A percentile compares a stretch with the other conserved stretches of the same genome.
These are phyloP conservation scores for Rosa rugosa DNA, from an alignment of 306 rosid genomes.

Conservation along the genomic window DNA sequence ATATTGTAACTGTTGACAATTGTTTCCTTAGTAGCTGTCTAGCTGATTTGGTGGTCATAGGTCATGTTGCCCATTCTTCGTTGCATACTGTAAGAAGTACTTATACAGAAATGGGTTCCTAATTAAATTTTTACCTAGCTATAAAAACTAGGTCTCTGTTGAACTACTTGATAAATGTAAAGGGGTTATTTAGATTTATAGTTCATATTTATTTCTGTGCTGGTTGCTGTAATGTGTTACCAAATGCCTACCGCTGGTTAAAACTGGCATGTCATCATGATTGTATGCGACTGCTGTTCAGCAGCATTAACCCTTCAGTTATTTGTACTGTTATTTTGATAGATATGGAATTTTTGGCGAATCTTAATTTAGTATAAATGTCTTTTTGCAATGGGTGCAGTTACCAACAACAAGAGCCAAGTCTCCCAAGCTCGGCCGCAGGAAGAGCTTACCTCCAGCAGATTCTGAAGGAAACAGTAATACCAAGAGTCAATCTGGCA, in stretches of 20 bases:
- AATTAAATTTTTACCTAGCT: background rate
- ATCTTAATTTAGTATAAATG: slow-evolving; percentile 5
- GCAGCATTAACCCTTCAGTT: background rate
- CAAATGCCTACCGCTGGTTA: background rate
- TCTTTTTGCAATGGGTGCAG: slow-evolving; percentile 44
- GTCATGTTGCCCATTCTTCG: background rate
- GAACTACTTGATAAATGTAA: background rate
- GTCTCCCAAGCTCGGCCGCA: slow-evolving; percentile 98
- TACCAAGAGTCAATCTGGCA: slow-evolving; percentile 41
- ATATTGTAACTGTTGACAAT: background rate
- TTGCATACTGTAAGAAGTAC: background rate
- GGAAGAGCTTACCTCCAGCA: slow-evolving; percentile 49
- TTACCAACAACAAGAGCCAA: slow-evolving; percentile 96
- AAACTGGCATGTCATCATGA: background rate
- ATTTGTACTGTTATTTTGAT: background rate
- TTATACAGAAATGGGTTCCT: background rate
- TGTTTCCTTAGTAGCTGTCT: background rate
- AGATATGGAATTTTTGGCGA: slow-evolving; percentile 10
- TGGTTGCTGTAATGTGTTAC: background rate
- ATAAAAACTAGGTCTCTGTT: background rate
- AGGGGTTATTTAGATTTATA: background rate
- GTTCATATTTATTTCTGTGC: background rate
- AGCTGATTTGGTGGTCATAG: background rate
- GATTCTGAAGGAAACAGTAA: slow-evolving; percentile 53
- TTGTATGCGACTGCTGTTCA: background rate